A percentile compares a stretch with the other conserved stretches of the same genome.
phyloP scores from a whole-genome alignment of 768 basidiomycete species.

The Leucosporidium creatinivorum region DNA sequence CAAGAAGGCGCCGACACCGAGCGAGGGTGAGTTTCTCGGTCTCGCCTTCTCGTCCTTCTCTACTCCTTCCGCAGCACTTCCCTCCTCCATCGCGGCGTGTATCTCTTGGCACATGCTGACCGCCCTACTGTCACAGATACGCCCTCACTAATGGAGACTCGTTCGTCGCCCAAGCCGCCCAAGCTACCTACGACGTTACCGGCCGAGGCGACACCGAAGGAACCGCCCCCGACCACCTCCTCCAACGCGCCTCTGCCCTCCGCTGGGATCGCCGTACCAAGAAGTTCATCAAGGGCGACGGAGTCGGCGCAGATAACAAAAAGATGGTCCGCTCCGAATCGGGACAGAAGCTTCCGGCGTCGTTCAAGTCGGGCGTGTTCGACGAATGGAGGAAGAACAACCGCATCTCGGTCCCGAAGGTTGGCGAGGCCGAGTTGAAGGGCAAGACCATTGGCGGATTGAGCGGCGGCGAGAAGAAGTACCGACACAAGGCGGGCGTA shows the following conservation, averaged over 20 bases:
- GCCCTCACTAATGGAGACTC: constrained; percentile 79
- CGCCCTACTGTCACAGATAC: constrained; percentile 51
- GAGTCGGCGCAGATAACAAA: constrained; percentile 80
- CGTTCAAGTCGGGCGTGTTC: constrained; percentile 85
- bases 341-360: constrained; percentile 80
- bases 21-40: constrained; percentile 60
- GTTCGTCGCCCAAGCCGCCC: constrained; percentile 74
- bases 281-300: constrained; percentile 79
- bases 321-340: constrained; percentile 90
- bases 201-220: constrained; percentile 62
- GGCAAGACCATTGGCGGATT: constrained; percentile 16
- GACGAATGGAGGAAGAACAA: constrained; percentile 88
- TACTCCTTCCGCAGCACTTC: neutral
- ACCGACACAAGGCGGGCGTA: constrained; percentile 62
- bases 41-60: neutral
- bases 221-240: constrained; percentile 49
- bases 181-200: constrained; percentile 71
- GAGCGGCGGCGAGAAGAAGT: constrained; percentile 46
- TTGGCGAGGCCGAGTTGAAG: constrained; percentile 68
- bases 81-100: neutral
- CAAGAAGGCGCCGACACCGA: constrained; percentile 81
- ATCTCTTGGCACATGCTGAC: constrained; percentile 3
- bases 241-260: constrained; percentile 51
- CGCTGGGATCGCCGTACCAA: constrained; percentile 97
- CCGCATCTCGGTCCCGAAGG: constrained; percentile 61